Conservation (phyloP, 2,329 filamentous ascomycete genomes). For the Trichothecium sympodiale region DNA sequence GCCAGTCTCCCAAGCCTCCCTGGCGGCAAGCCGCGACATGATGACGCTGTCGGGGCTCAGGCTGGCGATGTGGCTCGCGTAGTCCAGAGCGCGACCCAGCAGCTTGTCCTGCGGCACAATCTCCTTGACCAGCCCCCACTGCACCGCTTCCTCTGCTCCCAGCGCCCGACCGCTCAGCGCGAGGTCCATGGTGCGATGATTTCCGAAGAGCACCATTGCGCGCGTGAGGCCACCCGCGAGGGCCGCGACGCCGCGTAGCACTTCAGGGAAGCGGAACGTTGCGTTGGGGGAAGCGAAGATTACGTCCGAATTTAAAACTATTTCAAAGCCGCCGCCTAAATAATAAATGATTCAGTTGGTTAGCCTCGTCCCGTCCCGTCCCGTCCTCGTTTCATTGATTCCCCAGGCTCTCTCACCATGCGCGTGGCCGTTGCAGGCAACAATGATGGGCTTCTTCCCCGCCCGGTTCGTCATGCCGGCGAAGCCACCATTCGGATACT, state of each 20-base stretch:
- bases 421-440: constrained; percentile 19
- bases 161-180: constrained; percentile 16
- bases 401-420: constrained; percentile 12
- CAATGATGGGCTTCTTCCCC: constrained; percentile 20
- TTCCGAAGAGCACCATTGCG: constrained; percentile 21
- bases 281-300: constrained; percentile 41
- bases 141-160: constrained; percentile 14
- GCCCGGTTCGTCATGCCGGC: constrained; percentile 22
- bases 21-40: constrained; percentile 17
- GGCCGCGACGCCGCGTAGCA: constrained; percentile 45
- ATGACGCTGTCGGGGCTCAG: constrained; percentile 22
- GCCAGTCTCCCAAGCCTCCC: constrained; percentile 23
- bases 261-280: constrained; percentile 45
- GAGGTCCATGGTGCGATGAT: constrained; percentile 21
- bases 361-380: too few species aligned
- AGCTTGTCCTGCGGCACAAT: constrained; percentile 18
- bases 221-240: constrained; percentile 46
- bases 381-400: too few species aligned
- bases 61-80: constrained; percentile 17
- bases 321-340: constrained; percentile 20
- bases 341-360: too few species aligned
- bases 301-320: constrained; percentile 38
- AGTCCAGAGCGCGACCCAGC: constrained; percentile 16
- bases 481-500: constrained; percentile 21
- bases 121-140: constrained; percentile 19